Conservation (phyloP, 2,329 filamentous ascomycete species). For the Phoma herbarum region DNA sequence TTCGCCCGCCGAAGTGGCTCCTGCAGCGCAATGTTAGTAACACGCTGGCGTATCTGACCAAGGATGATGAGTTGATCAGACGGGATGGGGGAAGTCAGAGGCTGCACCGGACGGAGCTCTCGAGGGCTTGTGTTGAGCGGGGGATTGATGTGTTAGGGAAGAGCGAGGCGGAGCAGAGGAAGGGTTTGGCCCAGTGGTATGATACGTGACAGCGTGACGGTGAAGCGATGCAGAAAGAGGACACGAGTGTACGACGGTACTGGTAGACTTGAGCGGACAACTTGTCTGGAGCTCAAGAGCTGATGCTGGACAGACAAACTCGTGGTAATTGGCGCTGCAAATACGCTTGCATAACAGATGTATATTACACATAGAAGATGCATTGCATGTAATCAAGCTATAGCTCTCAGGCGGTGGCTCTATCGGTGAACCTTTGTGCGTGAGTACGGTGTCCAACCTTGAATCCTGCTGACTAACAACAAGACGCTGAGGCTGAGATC, state of each 20-base stretch:
- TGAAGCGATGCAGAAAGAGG: no score
- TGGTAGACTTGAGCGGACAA: no score
- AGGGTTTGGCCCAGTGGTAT: conserved; percentile 34
- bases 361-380: not conserved
- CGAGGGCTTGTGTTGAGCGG: conserved; percentile 72
- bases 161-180: conserved; percentile 42
- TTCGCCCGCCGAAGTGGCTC: conserved; percentile 57
- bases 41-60: conserved; percentile 69
- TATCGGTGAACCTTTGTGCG: not conserved
- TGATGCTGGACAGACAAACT: not conserved
- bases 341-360: not conserved
- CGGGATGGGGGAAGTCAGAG: conserved; percentile 67
- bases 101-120: conserved; percentile 71
- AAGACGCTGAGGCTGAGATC: no score
- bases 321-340: not conserved
- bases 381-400: not conserved
- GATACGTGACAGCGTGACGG: not conserved
- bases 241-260: not conserved
- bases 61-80: conserved; percentile 75
- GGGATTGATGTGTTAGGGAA: conserved; percentile 41
- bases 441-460: not conserved
- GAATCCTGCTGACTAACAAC: no score
- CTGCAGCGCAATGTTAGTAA: conserved; percentile 63
- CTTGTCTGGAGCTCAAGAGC: not conserved
- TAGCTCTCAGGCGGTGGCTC: not conserved